These are phyloP conservation scores for Aureobasidium sp. DNA, from an alignment of 2,329 filamentous ascomycete species.

Conservation along the genomic window DNA sequence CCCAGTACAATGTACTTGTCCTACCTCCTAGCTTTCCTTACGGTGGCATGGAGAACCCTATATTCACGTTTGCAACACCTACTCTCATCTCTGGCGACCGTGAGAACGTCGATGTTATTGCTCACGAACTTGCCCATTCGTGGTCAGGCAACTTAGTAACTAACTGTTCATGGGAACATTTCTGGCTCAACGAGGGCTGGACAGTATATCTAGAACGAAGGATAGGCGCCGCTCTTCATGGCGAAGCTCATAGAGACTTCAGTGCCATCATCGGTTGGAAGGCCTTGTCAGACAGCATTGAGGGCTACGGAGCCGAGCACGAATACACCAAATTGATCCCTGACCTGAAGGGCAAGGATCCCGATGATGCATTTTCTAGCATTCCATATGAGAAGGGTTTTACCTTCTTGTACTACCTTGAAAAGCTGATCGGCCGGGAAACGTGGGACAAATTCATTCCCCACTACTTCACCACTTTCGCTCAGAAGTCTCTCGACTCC, in stretches of 20 bases:
- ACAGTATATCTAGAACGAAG: constrained; percentile 94
- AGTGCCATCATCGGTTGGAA: constrained; percentile 98
- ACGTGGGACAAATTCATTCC: constrained; percentile 97
- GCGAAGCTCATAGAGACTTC: constrained; percentile 89
- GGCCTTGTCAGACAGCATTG: constrained; percentile 81
- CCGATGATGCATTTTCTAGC: constrained; percentile 94
- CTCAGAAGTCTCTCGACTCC: constrained; percentile 88
- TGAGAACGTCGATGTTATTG: constrained; percentile 96
- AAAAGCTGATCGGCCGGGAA: constrained; percentile 84
- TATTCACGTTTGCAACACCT: constrained; percentile 96
- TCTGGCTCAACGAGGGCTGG: constrained; percentile 82
- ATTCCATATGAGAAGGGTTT: constrained; percentile 98
- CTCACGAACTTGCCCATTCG: constrained; percentile 79
- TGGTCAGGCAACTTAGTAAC: constrained; percentile 93
- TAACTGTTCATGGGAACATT: constrained; percentile 85
- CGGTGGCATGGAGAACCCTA: constrained; percentile 79
- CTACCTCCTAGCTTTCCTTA: constrained; percentile 93
- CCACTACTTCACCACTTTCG: constrained; percentile 90
- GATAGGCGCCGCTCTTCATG: constrained; percentile 80
- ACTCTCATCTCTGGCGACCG: constrained; percentile 87
- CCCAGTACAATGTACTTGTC: constrained; percentile 93
- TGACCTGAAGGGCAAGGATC: constrained; percentile 89
- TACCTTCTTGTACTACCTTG: constrained; percentile 91
- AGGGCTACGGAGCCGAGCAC: constrained; percentile 82
- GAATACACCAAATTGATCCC: constrained; percentile 94